Evolutionary conservation across 768 basidiomycete genomes (phyloP), one percentile per base, ranked within the genome.

Genomic region (Hericium erinaceus): DNA sequence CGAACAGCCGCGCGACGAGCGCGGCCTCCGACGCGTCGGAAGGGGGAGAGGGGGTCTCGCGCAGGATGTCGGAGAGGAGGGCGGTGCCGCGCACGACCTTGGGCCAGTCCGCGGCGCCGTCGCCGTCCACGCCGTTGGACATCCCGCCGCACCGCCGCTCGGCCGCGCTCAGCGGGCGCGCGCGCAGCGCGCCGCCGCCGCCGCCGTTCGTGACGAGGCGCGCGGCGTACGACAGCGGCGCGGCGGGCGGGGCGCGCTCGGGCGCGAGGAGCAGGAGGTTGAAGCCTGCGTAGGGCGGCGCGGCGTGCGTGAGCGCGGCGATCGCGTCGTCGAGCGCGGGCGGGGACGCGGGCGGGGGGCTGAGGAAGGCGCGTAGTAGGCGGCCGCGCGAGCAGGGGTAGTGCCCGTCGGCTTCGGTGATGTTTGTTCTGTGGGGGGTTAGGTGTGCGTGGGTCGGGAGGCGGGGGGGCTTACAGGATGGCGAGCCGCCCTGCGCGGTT

Each of bases 61-160:
- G 67, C 59, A 85, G 68, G 44, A 82, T 64, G 28, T 66, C 69
- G 49, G 70, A 66, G 57, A 92, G 73, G 10, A 74, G 70, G 37
- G 67, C 66, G 28, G 73, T 73, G 39, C 87, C 91, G 59, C 79
- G 77, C 28, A 4, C 69, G 6, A 92, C 80, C 73, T 92, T 93
- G 24, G 85, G 85, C 90, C 89, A 92, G 20, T 75, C 73, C 55
- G 76, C 72, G 41, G 76, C 83, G 39, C 77, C 82, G 55, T 68
- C 58, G n/a, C 80, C 80, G 65, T 89, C 87, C 50, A 88, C 69
- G 13, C 88, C 89, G 64, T 92, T 92, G 38, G 91, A 90, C 44
- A 92, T 69, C 1, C 80, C 86, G 2, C 83, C 83, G 60, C 75
- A 77, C 44, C 64, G 65, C 54, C 76, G 68, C 63, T 89, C 82